Evolutionary conservation across 2,329 filamentous ascomycete species (phyloP), one percentile per base, ranked within the genome.

Genomic region (Paecilomyces sp.): DNA sequence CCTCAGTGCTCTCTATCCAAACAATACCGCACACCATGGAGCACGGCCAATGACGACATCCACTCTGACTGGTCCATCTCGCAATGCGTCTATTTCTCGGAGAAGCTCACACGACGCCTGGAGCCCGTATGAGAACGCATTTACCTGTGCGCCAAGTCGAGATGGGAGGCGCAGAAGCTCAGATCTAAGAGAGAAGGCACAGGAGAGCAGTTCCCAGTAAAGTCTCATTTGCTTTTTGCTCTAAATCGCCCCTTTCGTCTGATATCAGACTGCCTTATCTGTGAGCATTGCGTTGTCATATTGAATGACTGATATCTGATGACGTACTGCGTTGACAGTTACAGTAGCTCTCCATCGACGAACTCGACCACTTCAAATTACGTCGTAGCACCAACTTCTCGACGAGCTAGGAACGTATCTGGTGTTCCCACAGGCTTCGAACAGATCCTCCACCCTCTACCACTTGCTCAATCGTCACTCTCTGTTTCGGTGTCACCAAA

Each of bases 341-440:
- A 6, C 34, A 41, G 24, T 25, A 57, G 34, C 24, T 57, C 55
- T 22, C 55, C 31, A 13, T 34, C 54, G 15, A 34, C 30, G 31
- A 47, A 53, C 36, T 50, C 28, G 36, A 53, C 24, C 22, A 51
- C 34, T 41, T 47, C 55, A 22, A 15, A 28, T 24, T 36, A 28
- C 55, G 25, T 12, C 18, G 24, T 18, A 47, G 25, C 61, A 70
- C 72, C 71, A 63, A 66, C 63, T 56, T 62, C 62, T 24, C 57
- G 36, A 13, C 61, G 63, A 57, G 62, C 62, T 12, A 61, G 62
- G 41, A 51, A 61, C n/a, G 62, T 58, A 51, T 64, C 69, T 56
- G 66, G 71, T 36, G 68, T 74, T 60, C 73, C 74, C 15, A 67
- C 69, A 18, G 74, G 74, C 24, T 75, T 77, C 57, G 72, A 72